Evolutionary conservation across 2,329 filamentous ascomycete genomes (phyloP).

Genomic region (Plenodomus biglobosus): DNA sequence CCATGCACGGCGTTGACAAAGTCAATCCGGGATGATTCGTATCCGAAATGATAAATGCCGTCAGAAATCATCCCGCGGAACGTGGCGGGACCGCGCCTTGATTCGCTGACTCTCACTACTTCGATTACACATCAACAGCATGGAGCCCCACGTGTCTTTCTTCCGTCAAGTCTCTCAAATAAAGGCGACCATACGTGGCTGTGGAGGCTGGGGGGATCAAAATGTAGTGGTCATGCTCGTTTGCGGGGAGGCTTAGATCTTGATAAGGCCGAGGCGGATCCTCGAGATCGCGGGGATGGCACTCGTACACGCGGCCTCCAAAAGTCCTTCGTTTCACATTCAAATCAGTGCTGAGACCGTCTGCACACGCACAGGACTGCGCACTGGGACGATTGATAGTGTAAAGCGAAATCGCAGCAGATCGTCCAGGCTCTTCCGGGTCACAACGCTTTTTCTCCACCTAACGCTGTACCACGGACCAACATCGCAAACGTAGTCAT

Average conservation of each 20-base stretch:
- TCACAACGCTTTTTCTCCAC: neutral
- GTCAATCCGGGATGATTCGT: neutral
- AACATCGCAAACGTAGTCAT: slow-evolving; percentile 3
- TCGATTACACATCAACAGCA: neutral
- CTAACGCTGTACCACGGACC: neutral
- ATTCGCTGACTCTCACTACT: neutral
- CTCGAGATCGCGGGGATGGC: neutral
- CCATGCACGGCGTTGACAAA: too few relatives aligned
- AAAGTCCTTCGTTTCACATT: neutral
- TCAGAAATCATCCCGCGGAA: neutral
- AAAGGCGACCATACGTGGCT: slow-evolving; percentile 9
- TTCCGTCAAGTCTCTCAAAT: neutral
- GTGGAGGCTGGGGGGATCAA: slow-evolving; percentile 16
- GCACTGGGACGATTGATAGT: too few relatives aligned
- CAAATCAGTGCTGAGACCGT: neutral
- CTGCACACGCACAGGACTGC: too few relatives aligned
- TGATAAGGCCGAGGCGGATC: neutral
- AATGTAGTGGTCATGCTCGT: slow-evolving; percentile 9
- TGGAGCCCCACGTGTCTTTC: neutral
- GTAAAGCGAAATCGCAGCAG: neutral
- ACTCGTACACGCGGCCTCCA: neutral
- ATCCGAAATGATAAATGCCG: neutral
- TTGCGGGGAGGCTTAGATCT: slow-evolving; percentile 2
- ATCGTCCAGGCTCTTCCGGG: neutral
- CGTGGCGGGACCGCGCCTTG: neutral